Evolutionary conservation across 2,329 filamentous ascomycete species (phyloP).

Genomic region (Acephala macrosclerotiorum): DNA sequence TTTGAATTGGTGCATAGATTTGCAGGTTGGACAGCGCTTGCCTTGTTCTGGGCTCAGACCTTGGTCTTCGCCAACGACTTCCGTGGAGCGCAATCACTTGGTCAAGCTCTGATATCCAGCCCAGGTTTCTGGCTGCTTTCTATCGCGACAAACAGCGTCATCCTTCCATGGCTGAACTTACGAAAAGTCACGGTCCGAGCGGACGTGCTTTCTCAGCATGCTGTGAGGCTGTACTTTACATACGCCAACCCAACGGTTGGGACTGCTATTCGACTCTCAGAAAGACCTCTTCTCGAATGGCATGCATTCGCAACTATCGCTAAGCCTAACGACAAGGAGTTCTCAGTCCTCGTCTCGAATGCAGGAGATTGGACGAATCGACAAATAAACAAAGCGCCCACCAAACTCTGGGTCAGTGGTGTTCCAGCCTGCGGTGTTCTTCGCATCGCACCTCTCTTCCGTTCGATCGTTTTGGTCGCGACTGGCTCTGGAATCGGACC

Average conservation of each 20-base stretch:
- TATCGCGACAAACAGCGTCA: slow-evolving; percentile 68
- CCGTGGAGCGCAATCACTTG: slow-evolving; percentile 42
- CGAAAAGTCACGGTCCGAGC: slow-evolving; percentile 71
- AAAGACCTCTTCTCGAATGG: slow-evolving; percentile 72
- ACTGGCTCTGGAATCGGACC: slow-evolving; percentile 80
- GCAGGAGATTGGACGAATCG: slow-evolving; percentile 78
- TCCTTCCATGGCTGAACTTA: slow-evolving; percentile 77
- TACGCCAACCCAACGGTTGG: slow-evolving; percentile 66
- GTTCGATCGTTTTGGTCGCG: slow-evolving; percentile 69
- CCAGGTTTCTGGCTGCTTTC: slow-evolving; percentile 73
- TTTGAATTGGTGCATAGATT: slow-evolving; percentile 79
- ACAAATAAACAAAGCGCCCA: slow-evolving; percentile 68
- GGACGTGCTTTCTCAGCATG: slow-evolving; percentile 75
- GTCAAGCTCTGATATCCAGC: slow-evolving; percentile 50
- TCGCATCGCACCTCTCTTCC: slow-evolving; percentile 71
- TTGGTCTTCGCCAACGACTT: slow-evolving; percentile 59
- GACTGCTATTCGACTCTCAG: slow-evolving; percentile 65
- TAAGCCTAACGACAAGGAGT: slow-evolving; percentile 61
- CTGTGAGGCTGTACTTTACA: slow-evolving; percentile 73
- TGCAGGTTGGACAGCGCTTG: slow-evolving; percentile 72
- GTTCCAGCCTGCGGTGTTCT: slow-evolving; percentile 72
- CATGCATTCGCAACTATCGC: slow-evolving; percentile 81
- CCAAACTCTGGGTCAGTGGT: slow-evolving; percentile 71
- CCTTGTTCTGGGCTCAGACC: slow-evolving; percentile 70
- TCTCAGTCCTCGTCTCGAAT: slow-evolving; percentile 74